Base-by-base conservation (phyloP, 2,329 filamentous ascomycete genomes). In the Venturia pyrina region DNA sequence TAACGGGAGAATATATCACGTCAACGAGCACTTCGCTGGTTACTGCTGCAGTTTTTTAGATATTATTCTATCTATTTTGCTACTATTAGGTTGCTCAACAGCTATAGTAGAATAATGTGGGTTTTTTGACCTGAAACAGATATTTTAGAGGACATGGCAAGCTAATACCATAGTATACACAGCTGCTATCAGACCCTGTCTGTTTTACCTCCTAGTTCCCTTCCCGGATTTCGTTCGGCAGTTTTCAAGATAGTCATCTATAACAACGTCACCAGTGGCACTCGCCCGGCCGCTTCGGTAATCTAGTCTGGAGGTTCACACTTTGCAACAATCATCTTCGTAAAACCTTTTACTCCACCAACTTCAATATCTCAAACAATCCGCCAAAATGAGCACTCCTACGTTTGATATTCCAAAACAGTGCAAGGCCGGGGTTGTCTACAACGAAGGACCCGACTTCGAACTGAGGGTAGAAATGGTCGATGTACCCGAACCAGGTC, bases 391-490 rank as follows among this genome's bases (percentile, higher is more conserved):
- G 59, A 44, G 28, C 37, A 69, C 28, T 70, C 70, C 63, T 24
- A 37, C 64, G n/a, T 66, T 65, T 40, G 72, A 78, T 17, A 78
- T 83, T 44, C 81, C 81, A 2, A 78, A 79, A 53, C 75, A 78
- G 66, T 81, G 81, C 70, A 81, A 82, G 65, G 81, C 80, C 2
- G 81, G 79, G 7, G 80, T 83, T 1, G 78, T 81, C 1, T 74
- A 81, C 40, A 80, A 83, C 67, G 77, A 80, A 69, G 81, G 81
- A 1, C 80, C 81, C 0, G 72, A 81, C 66, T 83, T 83, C 68
- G 71, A 70, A 6, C 73, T 83, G 40, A 78, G 81, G 66, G 77
- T 83, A 10, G 76, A 80, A 69, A 75, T 76, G 66, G 79, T 83
- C 1, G 76, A 78, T 21, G 79, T 83, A 0, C 81, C 81, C 5